Conservation (phyloP, 2,329 filamentous ascomycete species). For the Reticulascus tulasneorum region DNA sequence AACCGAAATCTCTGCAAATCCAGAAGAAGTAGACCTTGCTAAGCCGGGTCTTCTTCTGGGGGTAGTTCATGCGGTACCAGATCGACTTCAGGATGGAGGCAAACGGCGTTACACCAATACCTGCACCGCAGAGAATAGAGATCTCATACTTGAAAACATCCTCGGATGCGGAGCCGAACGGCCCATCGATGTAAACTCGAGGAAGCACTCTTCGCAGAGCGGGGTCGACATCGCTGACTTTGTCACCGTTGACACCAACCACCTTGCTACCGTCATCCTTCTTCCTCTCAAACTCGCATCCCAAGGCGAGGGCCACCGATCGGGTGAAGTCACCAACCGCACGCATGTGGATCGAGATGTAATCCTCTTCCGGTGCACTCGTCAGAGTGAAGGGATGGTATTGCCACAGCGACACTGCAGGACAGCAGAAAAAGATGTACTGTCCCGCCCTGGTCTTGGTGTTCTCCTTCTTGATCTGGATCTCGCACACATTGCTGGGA, state of each 20-base stretch:
- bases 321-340: conserved; percentile 80
- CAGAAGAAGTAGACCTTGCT: conserved; percentile 92
- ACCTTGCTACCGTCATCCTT: conserved; percentile 59
- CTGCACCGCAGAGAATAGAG: conserved; percentile 73
- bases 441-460: conserved; percentile 77
- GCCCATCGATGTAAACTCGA: conserved; percentile 77
- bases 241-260: conserved; percentile 61
- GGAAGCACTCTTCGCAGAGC: conserved; percentile 70
- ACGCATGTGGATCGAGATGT: conserved; percentile 82
- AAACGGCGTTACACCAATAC: conserved; percentile 84
- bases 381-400: conserved; percentile 86
- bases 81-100: conserved; percentile 86
- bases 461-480: conserved; percentile 87
- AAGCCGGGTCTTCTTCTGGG: conserved; percentile 72
- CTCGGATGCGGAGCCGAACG: conserved; percentile 81
- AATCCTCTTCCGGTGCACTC: conserved; percentile 83
- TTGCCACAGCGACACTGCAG: conserved; percentile 81
- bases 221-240: conserved; percentile 61
- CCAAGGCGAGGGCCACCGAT: conserved; percentile 63
- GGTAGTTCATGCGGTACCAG: conserved; percentile 91
- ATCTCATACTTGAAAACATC: conserved; percentile 89
- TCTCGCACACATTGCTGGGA: conserved; percentile 83
- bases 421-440: conserved; percentile 88
- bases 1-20: conserved; percentile 84
- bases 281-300: conserved; percentile 67